Percentiles rank a stretch among this genome's conserved stretches.
Evolutionary conservation across 306 rosid genomes (phyloP).

Genomic region (Cicer pinnatifidum): DNA sequence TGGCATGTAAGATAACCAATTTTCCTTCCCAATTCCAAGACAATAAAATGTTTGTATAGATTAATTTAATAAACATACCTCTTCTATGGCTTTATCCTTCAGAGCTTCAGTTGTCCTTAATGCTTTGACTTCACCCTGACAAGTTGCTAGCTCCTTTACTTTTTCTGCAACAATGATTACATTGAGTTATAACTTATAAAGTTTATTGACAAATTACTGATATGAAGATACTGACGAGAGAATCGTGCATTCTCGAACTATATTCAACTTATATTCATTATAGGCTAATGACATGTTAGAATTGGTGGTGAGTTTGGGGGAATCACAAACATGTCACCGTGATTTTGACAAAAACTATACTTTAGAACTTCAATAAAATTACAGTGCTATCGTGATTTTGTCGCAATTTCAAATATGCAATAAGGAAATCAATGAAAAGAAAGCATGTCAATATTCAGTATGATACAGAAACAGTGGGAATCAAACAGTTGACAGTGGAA

Average conservation of each 20-base stretch:
- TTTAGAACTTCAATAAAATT: no score
- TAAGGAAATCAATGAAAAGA: slow-evolving; percentile 18
- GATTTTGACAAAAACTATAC: not conserved
- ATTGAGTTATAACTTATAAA: not conserved
- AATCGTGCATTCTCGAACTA: not conserved
- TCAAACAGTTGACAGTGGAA: slow-evolving; percentile 22
- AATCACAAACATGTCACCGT: not conserved
- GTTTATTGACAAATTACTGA: not conserved
- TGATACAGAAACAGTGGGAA: not conserved
- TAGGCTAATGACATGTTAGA: no score
- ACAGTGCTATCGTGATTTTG: no score
- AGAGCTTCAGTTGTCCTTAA: slow-evolving; percentile 65
- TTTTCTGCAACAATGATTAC: slow-evolving; percentile 60
- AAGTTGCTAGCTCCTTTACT: slow-evolving; percentile 55
- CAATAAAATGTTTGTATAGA: not conserved
- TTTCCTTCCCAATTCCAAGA: slow-evolving; percentile 12
- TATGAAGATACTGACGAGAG: slow-evolving; percentile 20
- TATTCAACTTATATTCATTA: slow-evolving; percentile 9
- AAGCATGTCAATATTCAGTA: slow-evolving; percentile 1
- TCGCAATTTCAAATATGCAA: not conserved
- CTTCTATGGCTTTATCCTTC: slow-evolving; percentile 81
- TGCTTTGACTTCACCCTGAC: slow-evolving; percentile 75
- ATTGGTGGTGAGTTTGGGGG: no score
- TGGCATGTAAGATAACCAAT: not conserved
- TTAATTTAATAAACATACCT: slow-evolving; percentile 55